Evolutionary conservation across 441 rosid genomes (phyloP).

Genomic region (Jatropha podagrica): DNA sequence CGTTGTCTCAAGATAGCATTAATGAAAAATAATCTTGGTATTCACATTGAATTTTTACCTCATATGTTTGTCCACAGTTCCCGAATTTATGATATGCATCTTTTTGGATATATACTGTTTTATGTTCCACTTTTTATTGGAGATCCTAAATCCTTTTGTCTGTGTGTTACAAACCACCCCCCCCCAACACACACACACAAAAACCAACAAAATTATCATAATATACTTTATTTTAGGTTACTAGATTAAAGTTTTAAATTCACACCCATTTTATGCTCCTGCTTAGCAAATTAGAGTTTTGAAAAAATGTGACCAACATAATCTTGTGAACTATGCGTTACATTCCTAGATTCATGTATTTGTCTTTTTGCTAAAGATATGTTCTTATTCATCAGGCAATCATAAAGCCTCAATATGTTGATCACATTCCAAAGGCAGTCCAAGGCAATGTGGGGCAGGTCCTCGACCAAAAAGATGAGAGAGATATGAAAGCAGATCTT

Average conservation of each 20-base stretch:
- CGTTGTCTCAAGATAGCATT: neutral
- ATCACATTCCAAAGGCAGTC: constrained; percentile 92
- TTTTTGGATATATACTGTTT: neutral
- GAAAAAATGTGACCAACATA: neutral
- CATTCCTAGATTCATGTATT: neutral
- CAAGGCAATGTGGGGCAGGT: constrained; percentile 93
- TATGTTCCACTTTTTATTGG: neutral
- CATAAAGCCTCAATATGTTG: constrained; percentile 98
- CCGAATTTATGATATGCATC: neutral
- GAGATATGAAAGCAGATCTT: constrained; percentile 67
- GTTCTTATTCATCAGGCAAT: constrained; percentile 61
- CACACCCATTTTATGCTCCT: neutral
- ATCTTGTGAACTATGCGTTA: neutral
- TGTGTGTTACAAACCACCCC: neutral
- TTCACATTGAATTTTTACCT: neutral
- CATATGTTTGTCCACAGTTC: neutral
- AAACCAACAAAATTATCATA: too few relatives aligned
- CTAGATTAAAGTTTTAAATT: neutral
- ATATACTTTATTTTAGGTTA: neutral
- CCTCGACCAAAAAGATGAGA: constrained; percentile 89
- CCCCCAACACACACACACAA: too few relatives aligned
- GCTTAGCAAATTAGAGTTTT: neutral
- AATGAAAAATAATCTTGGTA: neutral
- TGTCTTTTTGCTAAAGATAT: constrained; percentile 16
- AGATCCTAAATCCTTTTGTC: neutral